Base-by-base conservation (phyloP, 139 green algal genomes). In the Closterium sp. region DNA sequence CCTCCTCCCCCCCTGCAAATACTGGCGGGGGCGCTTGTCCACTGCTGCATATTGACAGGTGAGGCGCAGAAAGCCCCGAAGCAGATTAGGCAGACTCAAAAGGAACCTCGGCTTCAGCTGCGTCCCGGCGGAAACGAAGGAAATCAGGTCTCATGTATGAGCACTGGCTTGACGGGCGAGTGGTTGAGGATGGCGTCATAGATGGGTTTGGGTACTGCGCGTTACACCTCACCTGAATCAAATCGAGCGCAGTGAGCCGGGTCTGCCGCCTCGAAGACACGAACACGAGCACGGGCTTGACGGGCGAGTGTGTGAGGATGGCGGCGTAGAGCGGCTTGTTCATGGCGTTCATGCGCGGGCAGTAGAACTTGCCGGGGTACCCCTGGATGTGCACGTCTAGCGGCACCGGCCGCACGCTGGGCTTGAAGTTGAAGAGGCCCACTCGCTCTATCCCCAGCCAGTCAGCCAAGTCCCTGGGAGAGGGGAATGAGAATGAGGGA, bases 361-460 rank as follows among this genome's bases (percentile, higher is more conserved):
- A 98, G 95, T 99, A 99, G 95, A 98, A 98, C 93, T 98, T 98
- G 87, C 97, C 96, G 21, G 96, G 95, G 93, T 97, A 97, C 28
- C 96, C 95, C 92, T 99, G 98, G 93, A 99, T 98, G 95, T 99
- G 98, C 55, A 93, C 96, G 94, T 99, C 97, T 64, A 99, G 95
- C 0, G 97, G 98, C 85, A 99, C 97, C 1, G 98, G 98, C 7
- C 98, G 94, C 87, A 99, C 98, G 84, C 91, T 96, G 86, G 98
- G 98, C 92, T 97, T 98, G 96, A 99, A 99, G 95, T 99, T 99
- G 97, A 99, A 99, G 34, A 99, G 96, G 6, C 97, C 97, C 88
- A 91, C 86, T 21, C 93, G 34, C 5, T 94, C 94, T 69, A 98
- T 96, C 84, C 97, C 97, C 89, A 99, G 95, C 98, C 98, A 99